Percentiles rank a stretch among this genome's conserved stretches.
Evolutionary conservation across 192 early-diverging fungal species (phyloP).

Genomic region (Backusella luteola): DNA sequence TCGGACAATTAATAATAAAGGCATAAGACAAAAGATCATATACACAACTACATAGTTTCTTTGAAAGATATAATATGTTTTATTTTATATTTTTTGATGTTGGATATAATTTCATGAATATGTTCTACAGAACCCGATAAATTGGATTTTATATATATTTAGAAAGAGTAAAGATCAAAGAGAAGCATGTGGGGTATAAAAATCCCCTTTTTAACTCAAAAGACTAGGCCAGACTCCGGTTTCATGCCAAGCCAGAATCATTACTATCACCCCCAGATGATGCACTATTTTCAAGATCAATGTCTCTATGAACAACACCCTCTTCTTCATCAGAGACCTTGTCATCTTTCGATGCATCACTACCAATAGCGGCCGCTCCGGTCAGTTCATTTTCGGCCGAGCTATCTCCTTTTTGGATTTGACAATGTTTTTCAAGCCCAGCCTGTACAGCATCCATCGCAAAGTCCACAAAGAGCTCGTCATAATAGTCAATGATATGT

Average conservation of each 20-base stretch:
- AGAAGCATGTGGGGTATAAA: not conserved
- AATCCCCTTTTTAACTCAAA: not conserved
- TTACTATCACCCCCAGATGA: not conserved
- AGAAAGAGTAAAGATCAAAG: not conserved
- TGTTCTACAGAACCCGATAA: not conserved
- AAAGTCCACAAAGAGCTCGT: constrained; percentile 29
- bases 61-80: too few relatives aligned
- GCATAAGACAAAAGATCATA: not conserved
- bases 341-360: not conserved
- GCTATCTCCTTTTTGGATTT: not conserved
- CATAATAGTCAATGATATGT: constrained; percentile 7
- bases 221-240: not conserved
- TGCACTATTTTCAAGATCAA: not conserved
- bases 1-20: not conserved
- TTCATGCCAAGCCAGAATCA: not conserved
- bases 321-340: not conserved
- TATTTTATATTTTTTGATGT: too few relatives aligned
- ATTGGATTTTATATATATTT: not conserved
- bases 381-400: not conserved
- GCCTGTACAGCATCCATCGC: not conserved
- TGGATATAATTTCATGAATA: not conserved
- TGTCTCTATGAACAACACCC: not conserved
- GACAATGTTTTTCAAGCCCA: not conserved
- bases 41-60: not conserved
- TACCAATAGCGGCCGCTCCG: not conserved